phyloP scores from a whole-genome alignment of 2,329 filamentous ascomycete genomes.

The Cyphellophora attinorum region DNA sequence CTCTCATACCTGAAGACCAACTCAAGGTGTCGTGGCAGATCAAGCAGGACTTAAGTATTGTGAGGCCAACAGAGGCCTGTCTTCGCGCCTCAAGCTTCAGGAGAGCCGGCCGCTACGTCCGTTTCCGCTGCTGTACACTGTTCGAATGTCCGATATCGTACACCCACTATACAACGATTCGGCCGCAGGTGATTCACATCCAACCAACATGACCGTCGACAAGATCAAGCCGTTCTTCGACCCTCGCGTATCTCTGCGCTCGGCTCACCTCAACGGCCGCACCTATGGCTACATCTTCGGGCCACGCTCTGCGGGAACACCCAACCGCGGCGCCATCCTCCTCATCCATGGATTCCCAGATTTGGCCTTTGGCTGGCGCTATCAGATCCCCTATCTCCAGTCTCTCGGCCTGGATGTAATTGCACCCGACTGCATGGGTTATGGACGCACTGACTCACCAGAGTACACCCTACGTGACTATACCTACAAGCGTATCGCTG shows the following conservation, averaged over 20 bases:
- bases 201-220: slow-evolving; percentile 42
- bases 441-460: slow-evolving; percentile 55
- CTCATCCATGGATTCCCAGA: slow-evolving; percentile 76
- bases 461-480: slow-evolving; percentile 55
- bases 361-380: slow-evolving; percentile 74
- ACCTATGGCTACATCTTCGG: slow-evolving; percentile 57
- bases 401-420: slow-evolving; percentile 68
- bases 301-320: slow-evolving; percentile 28
- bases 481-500: slow-evolving; percentile 60
- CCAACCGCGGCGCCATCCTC: slow-evolving; percentile 44
- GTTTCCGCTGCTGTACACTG: no score
- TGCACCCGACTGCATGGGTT: slow-evolving; percentile 78
- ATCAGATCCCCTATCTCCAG: slow-evolving; percentile 71
- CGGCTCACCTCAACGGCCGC: slow-evolving; percentile 54
- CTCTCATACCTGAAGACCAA: no score
- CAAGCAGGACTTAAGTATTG: no score
- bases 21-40: no score
- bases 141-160: no score
- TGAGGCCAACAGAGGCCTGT: no score
- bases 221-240: slow-evolving; percentile 57
- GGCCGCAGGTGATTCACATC: slow-evolving; percentile 1
- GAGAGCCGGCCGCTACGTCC: no score
- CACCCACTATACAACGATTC: not conserved
- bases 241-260: slow-evolving; percentile 55
- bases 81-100: no score